Evolutionary conservation across 331 rosid species (phyloP).

Genomic region (Spiraea crenata): DNA sequence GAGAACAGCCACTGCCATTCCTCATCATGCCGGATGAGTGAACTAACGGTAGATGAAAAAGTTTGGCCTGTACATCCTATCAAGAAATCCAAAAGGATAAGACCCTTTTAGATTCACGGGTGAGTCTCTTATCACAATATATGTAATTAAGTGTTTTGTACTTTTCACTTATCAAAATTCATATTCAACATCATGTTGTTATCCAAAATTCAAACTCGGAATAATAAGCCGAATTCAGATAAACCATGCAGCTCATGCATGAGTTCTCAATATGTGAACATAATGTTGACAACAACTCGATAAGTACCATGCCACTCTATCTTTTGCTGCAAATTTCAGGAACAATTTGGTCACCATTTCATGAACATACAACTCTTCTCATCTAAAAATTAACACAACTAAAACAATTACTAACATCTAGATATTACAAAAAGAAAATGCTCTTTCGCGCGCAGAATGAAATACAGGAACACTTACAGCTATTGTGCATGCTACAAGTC

Average conservation of each 20-base stretch:
- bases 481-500: constrained; percentile 68
- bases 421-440: neutral
- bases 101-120: neutral
- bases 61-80: neutral
- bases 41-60: neutral
- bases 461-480: constrained; percentile 57
- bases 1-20: neutral
- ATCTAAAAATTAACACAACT: neutral
- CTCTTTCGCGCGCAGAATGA: neutral
- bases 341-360: neutral
- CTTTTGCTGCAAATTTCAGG: neutral
- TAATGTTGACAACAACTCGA: neutral
- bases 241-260: neutral
- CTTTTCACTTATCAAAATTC: neutral
- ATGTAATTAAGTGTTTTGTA: neutral
- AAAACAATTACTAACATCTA: neutral
- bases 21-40: neutral
- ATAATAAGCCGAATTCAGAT: neutral
- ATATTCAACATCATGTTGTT: neutral
- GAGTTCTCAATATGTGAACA: neutral
- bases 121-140: neutral
- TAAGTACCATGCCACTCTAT: neutral
- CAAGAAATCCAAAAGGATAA: neutral
- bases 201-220: neutral
- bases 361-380: neutral